These are phyloP conservation scores for Leccinum uliginosum DNA, from an alignment of 768 basidiomycete species.

Conservation along the genomic window DNA sequence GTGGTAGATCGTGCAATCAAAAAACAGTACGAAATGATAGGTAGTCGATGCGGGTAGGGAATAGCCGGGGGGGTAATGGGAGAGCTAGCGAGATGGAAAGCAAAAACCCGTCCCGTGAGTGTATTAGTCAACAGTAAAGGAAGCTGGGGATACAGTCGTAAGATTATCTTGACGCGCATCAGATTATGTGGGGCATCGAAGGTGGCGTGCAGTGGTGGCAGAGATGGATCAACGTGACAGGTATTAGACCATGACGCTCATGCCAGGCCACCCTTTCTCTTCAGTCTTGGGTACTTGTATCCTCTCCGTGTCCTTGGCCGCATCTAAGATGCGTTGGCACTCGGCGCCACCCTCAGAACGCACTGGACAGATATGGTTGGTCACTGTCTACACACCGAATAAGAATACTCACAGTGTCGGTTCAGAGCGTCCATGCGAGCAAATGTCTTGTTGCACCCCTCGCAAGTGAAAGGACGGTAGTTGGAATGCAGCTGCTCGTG, in stretches of 20 bases:
- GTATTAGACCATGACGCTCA: slow-evolving; percentile 30
- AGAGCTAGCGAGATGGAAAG: slow-evolving; percentile 8
- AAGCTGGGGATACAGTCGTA: slow-evolving; percentile 14
- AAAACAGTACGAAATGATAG: slow-evolving; percentile 24
- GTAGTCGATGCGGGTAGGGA: slow-evolving; percentile 2
- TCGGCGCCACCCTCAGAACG: slow-evolving; percentile 81
- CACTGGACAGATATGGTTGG: slow-evolving; percentile 38
- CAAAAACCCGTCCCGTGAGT: slow-evolving; percentile 26
- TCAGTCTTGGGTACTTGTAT: slow-evolving; percentile 27
- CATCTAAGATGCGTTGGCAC: slow-evolving; percentile 47
- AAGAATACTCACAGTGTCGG: slow-evolving; percentile 69
- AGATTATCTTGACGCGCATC: slow-evolving; percentile 17
- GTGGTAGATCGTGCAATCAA: slow-evolving; percentile 17
- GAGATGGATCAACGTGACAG: slow-evolving; percentile 5
- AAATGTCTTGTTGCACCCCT: slow-evolving; percentile 91
- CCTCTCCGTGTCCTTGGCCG: slow-evolving; percentile 26
- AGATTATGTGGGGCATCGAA: slow-evolving; percentile 23
- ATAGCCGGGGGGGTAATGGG: slow-evolving; percentile 2
- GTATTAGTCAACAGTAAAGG: slow-evolving; percentile 22
- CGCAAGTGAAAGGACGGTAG: slow-evolving; percentile 87
- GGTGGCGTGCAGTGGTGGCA: slow-evolving; percentile 14
- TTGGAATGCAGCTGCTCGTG: slow-evolving; percentile 95
- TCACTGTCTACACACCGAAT: not conserved
- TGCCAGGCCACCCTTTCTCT: slow-evolving; percentile 31
- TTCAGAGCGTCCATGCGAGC: slow-evolving; percentile 94